These are phyloP conservation scores for Leccinum subspadiceum DNA, from an alignment of 1,284 basidiomycete species.

Conservation along the genomic window DNA sequence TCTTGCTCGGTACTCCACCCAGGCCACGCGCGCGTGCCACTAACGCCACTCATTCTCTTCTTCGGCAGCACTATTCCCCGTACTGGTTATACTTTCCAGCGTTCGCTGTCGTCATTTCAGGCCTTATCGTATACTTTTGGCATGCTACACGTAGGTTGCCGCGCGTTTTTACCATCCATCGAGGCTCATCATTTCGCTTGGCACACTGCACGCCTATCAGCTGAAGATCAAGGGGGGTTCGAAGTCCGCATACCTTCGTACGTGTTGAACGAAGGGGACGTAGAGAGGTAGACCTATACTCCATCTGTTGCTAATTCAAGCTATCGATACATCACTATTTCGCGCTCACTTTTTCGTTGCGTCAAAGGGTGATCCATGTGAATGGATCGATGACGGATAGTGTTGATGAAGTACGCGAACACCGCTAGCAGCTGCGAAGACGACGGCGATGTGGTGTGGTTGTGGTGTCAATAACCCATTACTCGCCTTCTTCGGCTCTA, in stretches of 20 bases:
- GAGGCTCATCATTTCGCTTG: conserved; percentile 1
- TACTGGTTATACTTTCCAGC: conserved; percentile 85
- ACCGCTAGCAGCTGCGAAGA: neutral
- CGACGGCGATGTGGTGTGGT: neutral
- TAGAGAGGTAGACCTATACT: conserved; percentile 14
- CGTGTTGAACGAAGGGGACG: neutral
- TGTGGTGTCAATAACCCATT: neutral
- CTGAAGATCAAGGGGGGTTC: conserved; percentile 30
- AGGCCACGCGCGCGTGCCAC: neutral
- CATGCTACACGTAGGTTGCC: conserved; percentile 62
- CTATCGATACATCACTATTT: neutral
- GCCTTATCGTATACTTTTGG: conserved; percentile 82
- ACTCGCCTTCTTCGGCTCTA: neutral
- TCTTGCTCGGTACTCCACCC: neutral
- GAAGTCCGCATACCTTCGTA: conserved; percentile 27
- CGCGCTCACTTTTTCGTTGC: neutral
- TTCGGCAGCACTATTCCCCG: conserved; percentile 64
- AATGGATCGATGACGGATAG: neutral
- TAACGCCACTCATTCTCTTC: neutral
- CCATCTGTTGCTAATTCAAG: neutral
- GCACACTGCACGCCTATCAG: conserved; percentile 2
- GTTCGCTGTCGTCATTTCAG: conserved; percentile 63
- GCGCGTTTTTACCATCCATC: neutral
- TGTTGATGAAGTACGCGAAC: neutral
- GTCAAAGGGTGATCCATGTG: neutral